These are phyloP conservation scores for Catunica adiposa DNA, from an alignment of 2,329 filamentous ascomycete species.

Conservation along the genomic window DNA sequence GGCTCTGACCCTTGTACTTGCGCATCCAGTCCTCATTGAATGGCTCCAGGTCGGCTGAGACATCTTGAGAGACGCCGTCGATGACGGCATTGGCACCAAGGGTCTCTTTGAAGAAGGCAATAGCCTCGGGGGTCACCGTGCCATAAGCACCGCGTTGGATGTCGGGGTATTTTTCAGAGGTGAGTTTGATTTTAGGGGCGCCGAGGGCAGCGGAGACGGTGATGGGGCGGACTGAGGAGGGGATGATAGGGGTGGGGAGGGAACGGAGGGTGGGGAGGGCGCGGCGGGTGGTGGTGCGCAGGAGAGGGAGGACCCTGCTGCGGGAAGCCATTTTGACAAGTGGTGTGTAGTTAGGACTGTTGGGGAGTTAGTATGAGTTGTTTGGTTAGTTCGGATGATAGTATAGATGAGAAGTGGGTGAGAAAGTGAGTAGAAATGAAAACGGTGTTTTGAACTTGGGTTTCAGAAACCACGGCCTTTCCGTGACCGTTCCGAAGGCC, in stretches of 20 bases:
- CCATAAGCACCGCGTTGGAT: slow-evolving; percentile 70
- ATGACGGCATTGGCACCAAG: slow-evolving; percentile 67
- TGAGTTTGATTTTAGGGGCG: slow-evolving; percentile 41
- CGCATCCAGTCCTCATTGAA: slow-evolving; percentile 99
- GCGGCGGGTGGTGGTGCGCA: slow-evolving; percentile 5
- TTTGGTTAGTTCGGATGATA: too few species aligned
- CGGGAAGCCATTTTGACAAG: slow-evolving; percentile 11
- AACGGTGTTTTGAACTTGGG: not conserved
- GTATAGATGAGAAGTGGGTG: not conserved
- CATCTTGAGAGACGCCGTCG: slow-evolving; percentile 52
- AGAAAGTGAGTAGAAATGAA: not conserved
- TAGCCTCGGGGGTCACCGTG: slow-evolving; percentile 59
- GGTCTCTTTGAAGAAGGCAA: slow-evolving; percentile 65
- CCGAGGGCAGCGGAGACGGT: not conserved
- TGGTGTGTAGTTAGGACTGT: not conserved
- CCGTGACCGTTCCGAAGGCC: not conserved
- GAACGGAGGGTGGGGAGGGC: not conserved
- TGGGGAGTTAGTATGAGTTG: not conserved
- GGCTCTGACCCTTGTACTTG: slow-evolving; percentile 85
- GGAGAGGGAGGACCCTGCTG: slow-evolving; percentile 5
- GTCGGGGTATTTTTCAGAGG: slow-evolving; percentile 69
- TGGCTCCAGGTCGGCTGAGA: slow-evolving; percentile 64
- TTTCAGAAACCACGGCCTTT: not conserved
- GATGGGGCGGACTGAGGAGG: not conserved
- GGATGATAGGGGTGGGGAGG: not conserved